Base-by-base conservation (phyloP, 2,329 filamentous ascomycete genomes). In the Fusarium brevicatenulatum region DNA sequence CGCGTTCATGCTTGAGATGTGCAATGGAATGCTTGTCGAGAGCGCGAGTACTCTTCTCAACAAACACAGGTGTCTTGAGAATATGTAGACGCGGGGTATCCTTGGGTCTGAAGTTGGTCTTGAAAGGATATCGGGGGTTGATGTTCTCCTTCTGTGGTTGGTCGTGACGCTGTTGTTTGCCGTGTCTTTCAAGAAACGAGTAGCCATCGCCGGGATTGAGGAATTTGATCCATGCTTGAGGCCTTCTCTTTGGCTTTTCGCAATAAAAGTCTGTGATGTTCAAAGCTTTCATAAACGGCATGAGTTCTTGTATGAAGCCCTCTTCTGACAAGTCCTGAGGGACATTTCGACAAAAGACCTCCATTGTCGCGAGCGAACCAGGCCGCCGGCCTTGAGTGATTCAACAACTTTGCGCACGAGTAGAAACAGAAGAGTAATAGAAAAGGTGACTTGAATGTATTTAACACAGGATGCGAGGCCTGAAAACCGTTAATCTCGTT, bases 331-430 rank as follows among this genome's bases (percentile, higher is more conserved):
- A 71, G 34, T 82, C 78, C 15, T 57, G 36, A 3, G 86, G 86
- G 19, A 89, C 79, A 16, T 84, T 83, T 19, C 59, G 69, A 37
- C 89, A 73, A 40, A 83, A 84, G 16, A 86, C 82, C 68, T 89
- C 86, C 83, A 89, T 88, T 8, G 28, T 63, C 13, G 15, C 19
- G 10, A 15, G 19, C 8, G 42, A 15, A 4, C 19, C 18, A 28
- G 53, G 12, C 25, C 40, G 23, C 9, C 10, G 7, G n/a, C 34
- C 28, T 44, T 19, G 9, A 18, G 13, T 43, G 13, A 18, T 21
- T 32, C 8, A 16, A 25, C 21, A n/a, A 11, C 16, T 11, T 21
- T 13, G n/a, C n/a, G 3, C 9, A 21, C n/a, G 21, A 34, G 9
- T n/a, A 28, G 13, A 21, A 37, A 21, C 13, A n/a, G 19, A 54